Evolutionary conservation across 225 moss, liverwort and hornwort genomes (phyloP).

Genomic region (Anthoceros angustus): DNA sequence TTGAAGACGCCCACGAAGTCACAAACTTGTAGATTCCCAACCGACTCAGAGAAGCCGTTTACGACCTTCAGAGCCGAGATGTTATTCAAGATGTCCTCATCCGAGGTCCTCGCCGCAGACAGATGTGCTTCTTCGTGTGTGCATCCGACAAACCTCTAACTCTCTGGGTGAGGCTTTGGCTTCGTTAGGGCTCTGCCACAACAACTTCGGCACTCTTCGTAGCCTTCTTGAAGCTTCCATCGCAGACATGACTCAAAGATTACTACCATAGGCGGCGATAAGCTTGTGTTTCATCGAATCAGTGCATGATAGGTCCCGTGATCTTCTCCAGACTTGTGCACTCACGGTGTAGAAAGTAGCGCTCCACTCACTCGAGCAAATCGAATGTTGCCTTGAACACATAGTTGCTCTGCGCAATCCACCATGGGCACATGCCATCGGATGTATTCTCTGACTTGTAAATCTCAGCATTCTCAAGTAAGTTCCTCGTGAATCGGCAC

Average conservation of each 20-base stretch:
- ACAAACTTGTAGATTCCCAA: slow-evolving; percentile 9
- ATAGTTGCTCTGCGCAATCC: too few species aligned
- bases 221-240: slow-evolving; percentile 9
- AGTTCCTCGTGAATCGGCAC: neutral
- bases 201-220: slow-evolving; percentile 7
- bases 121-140: slow-evolving; percentile 8
- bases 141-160: slow-evolving; percentile 9
- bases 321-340: neutral
- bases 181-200: slow-evolving; percentile 1
- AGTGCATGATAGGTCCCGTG: neutral
- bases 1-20: neutral
- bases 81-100: neutral
- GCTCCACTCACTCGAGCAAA: neutral
- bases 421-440: too few species aligned
- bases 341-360: neutral
- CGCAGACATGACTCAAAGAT: slow-evolving; percentile 9
- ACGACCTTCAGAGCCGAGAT: neutral
- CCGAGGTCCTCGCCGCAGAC: neutral
- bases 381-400: neutral
- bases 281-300: slow-evolving; percentile 1
- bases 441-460: too few species aligned
- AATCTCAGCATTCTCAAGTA: too few species aligned
- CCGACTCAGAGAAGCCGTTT: neutral
- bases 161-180: slow-evolving; percentile 5
- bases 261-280: slow-evolving; percentile 5